Base-by-base conservation (phyloP, 2,329 filamentous ascomycete genomes). In the Monilinia aucupariae region DNA sequence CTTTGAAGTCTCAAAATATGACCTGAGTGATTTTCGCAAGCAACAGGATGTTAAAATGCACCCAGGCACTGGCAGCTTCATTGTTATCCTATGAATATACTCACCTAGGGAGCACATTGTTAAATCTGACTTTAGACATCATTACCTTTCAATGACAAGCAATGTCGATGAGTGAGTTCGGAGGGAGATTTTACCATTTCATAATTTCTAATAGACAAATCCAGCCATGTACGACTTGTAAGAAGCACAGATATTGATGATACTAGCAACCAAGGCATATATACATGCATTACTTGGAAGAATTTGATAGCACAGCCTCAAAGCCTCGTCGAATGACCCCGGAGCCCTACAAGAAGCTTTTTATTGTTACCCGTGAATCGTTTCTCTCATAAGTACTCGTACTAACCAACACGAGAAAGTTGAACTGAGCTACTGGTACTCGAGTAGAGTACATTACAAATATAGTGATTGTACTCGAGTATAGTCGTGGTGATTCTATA, bases 321-420 rank as follows among this genome's bases (percentile, higher is more conserved):
- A 43, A 27, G 63, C 56, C 64, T 63, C 59, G 61, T 54, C 62
- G 47, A 55, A 39, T 15, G 37, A 39, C 15, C 37, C 37, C 15
- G 15, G 41, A 41, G 27, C 47, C 47, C 27, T 62, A 47, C 54
- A 25, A 47, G 30, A 58, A 20, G 4, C 43, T 12, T 20, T 56
- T 34, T 34, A 55, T 25, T 41, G 45, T 25, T 41, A 43, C 12
- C 17, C n/a, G n/a, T 41, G 15, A 54, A 27, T 41, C 37, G 22
- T 30, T 43, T 43, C 51, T 54, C 17, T 27, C 10, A 43, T 13
- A 54, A n/a, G n/a, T n/a, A n/a, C n/a, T n/a, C n/a, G n/a, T 34
- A 2, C 7, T 34, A 54, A 30, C 37, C 48, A 32, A 32, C 25
- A 43, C 52, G 53, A 30, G 32, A 27, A 30, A 13, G 20, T 45